These are phyloP conservation scores for Lumnitzera racemosa DNA, from an alignment of 345 rosid species.

Conservation along the genomic window DNA sequence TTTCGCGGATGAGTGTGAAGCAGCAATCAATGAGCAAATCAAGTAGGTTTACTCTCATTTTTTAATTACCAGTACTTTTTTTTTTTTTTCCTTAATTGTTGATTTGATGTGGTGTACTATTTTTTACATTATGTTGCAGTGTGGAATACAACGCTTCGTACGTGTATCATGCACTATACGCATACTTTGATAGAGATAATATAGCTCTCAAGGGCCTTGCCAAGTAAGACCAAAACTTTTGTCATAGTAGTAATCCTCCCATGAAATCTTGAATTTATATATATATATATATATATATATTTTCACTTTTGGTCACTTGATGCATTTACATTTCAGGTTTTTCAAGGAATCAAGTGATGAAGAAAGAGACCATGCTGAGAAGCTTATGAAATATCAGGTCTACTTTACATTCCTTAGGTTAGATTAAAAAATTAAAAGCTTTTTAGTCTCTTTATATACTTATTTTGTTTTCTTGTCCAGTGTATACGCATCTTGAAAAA, in stretches of 20 bases:
- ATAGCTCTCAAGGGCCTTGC: slow-evolving; percentile 64
- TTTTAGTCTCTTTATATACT: too few relatives aligned
- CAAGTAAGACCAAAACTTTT: slow-evolving; percentile 32
- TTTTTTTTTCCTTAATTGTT: background rate
- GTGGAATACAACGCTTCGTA: slow-evolving; percentile 83
- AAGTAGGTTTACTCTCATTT: slow-evolving; percentile 33
- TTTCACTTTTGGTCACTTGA: too few relatives aligned
- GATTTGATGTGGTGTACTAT: background rate
- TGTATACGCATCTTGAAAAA: too few relatives aligned
- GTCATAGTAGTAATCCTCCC: background rate
- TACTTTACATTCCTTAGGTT: background rate
- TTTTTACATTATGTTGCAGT: slow-evolving; percentile 21
- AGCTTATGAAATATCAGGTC: slow-evolving; percentile 79
- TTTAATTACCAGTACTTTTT: background rate
- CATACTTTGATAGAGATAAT: slow-evolving; percentile 83
- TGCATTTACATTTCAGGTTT: slow-evolving; percentile 29
- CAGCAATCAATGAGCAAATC: slow-evolving; percentile 80
- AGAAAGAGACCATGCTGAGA: slow-evolving; percentile 82
- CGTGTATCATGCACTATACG: slow-evolving; percentile 74
- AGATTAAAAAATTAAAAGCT: too few relatives aligned
- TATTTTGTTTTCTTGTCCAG: too few relatives aligned
- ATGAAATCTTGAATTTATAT: background rate
- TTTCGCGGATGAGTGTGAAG: slow-evolving; percentile 39
- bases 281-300: too few relatives aligned
- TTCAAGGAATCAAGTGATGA: slow-evolving; percentile 88